These are phyloP conservation scores for Neckera pumila DNA, from an alignment of 225 moss, liverwort and hornwort species.

Conservation along the genomic window DNA sequence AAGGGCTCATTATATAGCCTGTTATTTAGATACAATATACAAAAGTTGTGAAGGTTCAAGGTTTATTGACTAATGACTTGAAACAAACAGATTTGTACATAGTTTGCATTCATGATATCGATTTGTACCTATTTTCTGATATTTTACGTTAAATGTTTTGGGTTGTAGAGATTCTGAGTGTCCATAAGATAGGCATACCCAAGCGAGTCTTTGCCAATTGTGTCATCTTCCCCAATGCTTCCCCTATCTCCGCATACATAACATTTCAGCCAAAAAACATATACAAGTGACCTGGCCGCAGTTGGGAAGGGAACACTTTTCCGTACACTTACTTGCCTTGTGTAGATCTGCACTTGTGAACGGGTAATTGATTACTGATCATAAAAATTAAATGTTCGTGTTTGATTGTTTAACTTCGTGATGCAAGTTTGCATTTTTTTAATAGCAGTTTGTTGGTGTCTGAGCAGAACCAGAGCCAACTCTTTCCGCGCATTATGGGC, in stretches of 20 bases:
- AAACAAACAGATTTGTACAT: neutral
- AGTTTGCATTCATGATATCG: neutral
- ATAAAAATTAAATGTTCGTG: neutral
- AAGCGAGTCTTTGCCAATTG: neutral
- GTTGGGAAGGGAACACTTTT: neutral
- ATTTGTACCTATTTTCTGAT: neutral
- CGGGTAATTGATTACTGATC: neutral
- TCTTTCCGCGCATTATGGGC: constrained; percentile 37
- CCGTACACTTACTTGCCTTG: neutral
- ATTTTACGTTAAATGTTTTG: neutral
- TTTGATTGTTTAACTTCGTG: neutral
- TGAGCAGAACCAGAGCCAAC: constrained; percentile 2
- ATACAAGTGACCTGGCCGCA: neutral
- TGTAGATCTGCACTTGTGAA: neutral
- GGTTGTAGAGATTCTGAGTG: neutral
- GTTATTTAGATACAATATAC: no score
- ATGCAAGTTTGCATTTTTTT: neutral
- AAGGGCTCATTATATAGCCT: neutral
- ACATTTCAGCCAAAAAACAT: neutral
- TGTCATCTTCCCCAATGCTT: neutral
- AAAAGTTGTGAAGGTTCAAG: neutral
- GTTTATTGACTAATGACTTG: neutral
- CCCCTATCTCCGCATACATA: neutral
- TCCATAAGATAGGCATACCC: neutral
- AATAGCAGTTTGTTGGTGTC: neutral